Percentiles rank a stretch among this genome's conserved stretches.
Conservation (phyloP, 139 green algal genomes). For the Chlorella sp. region DNA sequence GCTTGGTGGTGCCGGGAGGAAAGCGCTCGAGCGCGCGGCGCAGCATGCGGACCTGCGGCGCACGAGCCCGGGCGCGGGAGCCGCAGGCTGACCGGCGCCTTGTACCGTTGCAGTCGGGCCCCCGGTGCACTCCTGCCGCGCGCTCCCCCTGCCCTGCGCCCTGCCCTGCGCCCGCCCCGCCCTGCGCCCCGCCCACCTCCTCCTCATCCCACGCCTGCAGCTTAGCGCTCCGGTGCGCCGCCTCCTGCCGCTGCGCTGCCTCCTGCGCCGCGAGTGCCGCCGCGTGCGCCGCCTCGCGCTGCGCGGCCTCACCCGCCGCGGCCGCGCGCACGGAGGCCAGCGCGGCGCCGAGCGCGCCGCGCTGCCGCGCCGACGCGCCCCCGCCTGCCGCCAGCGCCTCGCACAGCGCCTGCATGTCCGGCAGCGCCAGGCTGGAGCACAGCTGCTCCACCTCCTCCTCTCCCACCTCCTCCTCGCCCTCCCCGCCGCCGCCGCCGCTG, state of each 20-base stretch:
- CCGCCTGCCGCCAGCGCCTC: conserved; percentile 33
- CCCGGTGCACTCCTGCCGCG: too few relatives aligned
- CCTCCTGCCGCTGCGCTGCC: too few relatives aligned
- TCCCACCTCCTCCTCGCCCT: conserved; percentile 17
- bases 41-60: conserved; percentile 83
- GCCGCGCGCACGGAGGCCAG: conserved; percentile 15
- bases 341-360: neutral
- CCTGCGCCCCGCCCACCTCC: conserved; percentile 25
- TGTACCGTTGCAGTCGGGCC: too few relatives aligned
- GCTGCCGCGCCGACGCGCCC: conserved; percentile 8
- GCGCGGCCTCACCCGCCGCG: conserved; percentile 21
- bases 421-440: conserved; percentile 51
- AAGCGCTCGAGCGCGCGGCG: conserved; percentile 92
- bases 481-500: conserved; percentile 68
- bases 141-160: too few relatives aligned
- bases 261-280: conserved; percentile 34
- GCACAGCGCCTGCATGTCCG: conserved; percentile 45
- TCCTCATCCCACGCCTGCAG: conserved; percentile 47
- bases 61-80: neutral
- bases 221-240: conserved; percentile 22
- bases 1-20: conserved; percentile 81
- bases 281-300: conserved; percentile 34
- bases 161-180: neutral
- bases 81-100: too few relatives aligned
- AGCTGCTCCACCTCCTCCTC: conserved; percentile 67